These are phyloP conservation scores for Naganishia liquefaciens DNA, from an alignment of 1,284 basidiomycete species.

Conservation along the genomic window DNA sequence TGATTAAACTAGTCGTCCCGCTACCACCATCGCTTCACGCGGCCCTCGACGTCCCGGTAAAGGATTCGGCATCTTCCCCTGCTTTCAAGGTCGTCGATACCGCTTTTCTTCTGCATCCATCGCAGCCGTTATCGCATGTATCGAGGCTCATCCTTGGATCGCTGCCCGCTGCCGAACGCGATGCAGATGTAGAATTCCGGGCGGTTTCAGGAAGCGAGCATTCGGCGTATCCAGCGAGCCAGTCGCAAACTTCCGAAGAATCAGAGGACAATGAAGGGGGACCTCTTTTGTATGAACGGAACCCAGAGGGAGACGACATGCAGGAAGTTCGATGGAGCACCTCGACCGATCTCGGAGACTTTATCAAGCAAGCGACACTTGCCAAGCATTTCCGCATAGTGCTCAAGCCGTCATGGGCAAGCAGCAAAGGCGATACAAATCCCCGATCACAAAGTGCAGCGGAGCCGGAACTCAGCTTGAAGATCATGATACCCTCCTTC, in stretches of 20 bases:
- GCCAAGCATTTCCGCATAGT: slow-evolving; percentile 62
- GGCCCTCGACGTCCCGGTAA: slow-evolving; percentile 30
- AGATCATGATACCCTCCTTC: slow-evolving; percentile 65
- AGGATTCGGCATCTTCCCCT: slow-evolving; percentile 1
- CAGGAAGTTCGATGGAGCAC: slow-evolving; percentile 62
- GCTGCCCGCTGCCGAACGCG: slow-evolving; percentile 45
- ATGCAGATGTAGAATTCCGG: slow-evolving; percentile 58
- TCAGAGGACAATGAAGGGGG: slow-evolving; percentile 36
- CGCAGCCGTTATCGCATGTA: slow-evolving; percentile 61
- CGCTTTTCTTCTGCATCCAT: slow-evolving; percentile 59
- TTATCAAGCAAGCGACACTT: slow-evolving; percentile 65
- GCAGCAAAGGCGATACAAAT: neutral
- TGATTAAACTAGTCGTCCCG: slow-evolving; percentile 67
- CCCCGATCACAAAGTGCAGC: neutral
- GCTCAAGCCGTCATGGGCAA: slow-evolving; percentile 46
- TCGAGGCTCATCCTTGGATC: slow-evolving; percentile 50
- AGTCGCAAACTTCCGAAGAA: neutral
- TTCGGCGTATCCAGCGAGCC: slow-evolving; percentile 41
- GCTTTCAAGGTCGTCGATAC: slow-evolving; percentile 50
- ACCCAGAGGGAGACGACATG: slow-evolving; percentile 37
- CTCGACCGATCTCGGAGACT: slow-evolving; percentile 67
- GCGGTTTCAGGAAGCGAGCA: slow-evolving; percentile 52
- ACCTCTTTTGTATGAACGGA: slow-evolving; percentile 44
- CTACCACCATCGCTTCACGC: slow-evolving; percentile 45
- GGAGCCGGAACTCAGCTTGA: slow-evolving; percentile 52